phyloP scores from a whole-genome alignment of 2,329 filamentous ascomycete genomes.

The Fusarium sp. region DNA sequence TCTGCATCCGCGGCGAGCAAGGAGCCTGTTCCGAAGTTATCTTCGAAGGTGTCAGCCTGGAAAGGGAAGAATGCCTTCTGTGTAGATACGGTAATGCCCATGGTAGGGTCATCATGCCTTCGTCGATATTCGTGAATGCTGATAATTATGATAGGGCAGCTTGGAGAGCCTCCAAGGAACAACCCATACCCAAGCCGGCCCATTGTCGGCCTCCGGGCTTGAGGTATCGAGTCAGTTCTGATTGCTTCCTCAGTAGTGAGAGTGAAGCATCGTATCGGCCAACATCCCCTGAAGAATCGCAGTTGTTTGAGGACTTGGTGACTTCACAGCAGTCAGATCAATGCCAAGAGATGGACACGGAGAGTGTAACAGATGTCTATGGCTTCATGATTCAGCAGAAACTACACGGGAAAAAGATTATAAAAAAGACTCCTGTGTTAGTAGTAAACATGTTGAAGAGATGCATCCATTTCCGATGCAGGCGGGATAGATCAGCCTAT shows the following conservation, averaged over 20 bases:
- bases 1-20: slow-evolving; percentile 30
- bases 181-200: not conserved
- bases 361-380: not conserved
- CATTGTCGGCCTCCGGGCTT: not conserved
- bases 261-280: not conserved
- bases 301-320: not conserved
- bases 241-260: not conserved
- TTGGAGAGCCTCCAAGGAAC: slow-evolving; percentile 19
- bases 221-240: not conserved
- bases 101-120: slow-evolving; percentile 12
- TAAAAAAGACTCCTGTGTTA: not conserved
- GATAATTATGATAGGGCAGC: slow-evolving; percentile 19
- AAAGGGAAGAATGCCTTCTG: slow-evolving; percentile 19
- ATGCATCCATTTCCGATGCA: not conserved
- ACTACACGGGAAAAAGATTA: not conserved
- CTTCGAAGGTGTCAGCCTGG: slow-evolving; percentile 25
- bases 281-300: not conserved
- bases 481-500: not conserved
- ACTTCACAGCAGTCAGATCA: not conserved
- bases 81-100: slow-evolving; percentile 16
- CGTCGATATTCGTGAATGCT: slow-evolving; percentile 6
- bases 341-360: not conserved
- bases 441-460: not conserved
- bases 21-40: slow-evolving; percentile 27
- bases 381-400: not conserved